Base-by-base conservation (phyloP, 495 filamentous ascomycete genomes). In the Lineolata rhizophorae region DNA sequence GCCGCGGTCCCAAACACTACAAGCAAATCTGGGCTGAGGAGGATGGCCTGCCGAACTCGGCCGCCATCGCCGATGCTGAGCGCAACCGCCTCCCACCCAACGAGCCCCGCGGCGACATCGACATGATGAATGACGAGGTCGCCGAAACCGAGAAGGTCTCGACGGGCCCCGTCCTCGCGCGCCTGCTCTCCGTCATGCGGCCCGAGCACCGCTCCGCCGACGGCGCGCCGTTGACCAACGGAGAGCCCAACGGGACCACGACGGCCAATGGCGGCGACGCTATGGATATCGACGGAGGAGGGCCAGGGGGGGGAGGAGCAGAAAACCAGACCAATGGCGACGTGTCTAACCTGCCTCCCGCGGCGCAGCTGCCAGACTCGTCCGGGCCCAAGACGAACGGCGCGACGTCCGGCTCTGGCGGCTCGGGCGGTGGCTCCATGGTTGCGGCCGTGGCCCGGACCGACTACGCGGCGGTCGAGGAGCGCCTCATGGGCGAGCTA, bases 21-120 rank as follows among this genome's bases (percentile, higher is more conserved):
- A 71, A 63, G 8, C 82, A 94, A 36, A 56, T 79, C 3, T 99
- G 90, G 90, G 71, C 80, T 1, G 81, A 90, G 39, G 87, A 97
- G 43, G 87, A 97, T 41, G 78, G 79, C 2, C n/a, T n/a, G n/a
- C n/a, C n/a, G n/a, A n/a, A n/a, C n/a, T n/a, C n/a, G n/a, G 51
- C 64, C 5, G 71, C 78, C 58, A 65, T 68, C 10, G 50, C 74
- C 13, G 78, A 84, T 38, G 62, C 62, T 2, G 61, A 62, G 9
- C 57, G 60, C 24, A 70, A 77, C 31, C 70, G 67, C 36, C 55
- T 80, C 1, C 67, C 75, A 11, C 56, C 79, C 1, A 94, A 93
- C 48, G 70, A 87, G 47, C 58, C 82, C 4, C 71, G 79, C 8
- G 87, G 87, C 19, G 78, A 49, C 35, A 21, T 13, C 8, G 87